Evolutionary conservation across 2,329 filamentous ascomycete genomes (phyloP).

Genomic region (Pseudogymnoascus verrucosus): DNA sequence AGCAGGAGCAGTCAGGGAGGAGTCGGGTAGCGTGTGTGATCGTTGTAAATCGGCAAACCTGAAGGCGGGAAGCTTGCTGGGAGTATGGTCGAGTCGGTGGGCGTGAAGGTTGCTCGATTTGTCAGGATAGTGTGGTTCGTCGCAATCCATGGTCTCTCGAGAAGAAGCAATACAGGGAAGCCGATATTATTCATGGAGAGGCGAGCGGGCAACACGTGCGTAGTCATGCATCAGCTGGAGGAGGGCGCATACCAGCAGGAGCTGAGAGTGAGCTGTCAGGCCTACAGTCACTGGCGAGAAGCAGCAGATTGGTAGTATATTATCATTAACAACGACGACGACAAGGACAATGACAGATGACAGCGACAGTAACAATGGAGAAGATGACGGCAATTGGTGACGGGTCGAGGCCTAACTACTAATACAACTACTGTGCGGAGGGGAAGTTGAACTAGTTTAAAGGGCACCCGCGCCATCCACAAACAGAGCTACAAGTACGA

Average conservation of each 20-base stretch:
- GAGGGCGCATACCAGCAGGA: constrained; percentile 1
- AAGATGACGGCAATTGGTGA: neutral
- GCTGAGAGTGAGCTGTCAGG: neutral
- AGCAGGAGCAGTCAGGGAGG: neutral
- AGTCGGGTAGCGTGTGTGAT: neutral
- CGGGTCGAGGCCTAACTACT: neutral
- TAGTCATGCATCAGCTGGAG: neutral
- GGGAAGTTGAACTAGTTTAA: neutral
- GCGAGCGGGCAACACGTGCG: constrained; percentile 5
- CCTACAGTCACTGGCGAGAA: neutral
- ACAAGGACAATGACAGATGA: neutral
- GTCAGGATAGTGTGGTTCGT: constrained; percentile 2
- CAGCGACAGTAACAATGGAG: neutral
- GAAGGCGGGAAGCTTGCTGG: constrained; percentile 6
- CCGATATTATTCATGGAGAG: constrained; percentile 1
- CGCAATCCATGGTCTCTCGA: constrained; percentile 7
- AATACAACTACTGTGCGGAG: constrained; percentile 1
- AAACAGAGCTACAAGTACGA: neutral
- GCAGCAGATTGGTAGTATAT: neutral
- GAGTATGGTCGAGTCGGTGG: constrained; percentile 5
- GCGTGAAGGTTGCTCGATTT: constrained; percentile 1
- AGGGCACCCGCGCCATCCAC: constrained; percentile 5
- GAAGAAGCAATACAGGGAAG: neutral
- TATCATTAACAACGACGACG: constrained; percentile 5
- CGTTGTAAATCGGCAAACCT: constrained; percentile 9